Conservation (phyloP, 495 filamentous ascomycete species). For the Penicillium verhagenii region DNA sequence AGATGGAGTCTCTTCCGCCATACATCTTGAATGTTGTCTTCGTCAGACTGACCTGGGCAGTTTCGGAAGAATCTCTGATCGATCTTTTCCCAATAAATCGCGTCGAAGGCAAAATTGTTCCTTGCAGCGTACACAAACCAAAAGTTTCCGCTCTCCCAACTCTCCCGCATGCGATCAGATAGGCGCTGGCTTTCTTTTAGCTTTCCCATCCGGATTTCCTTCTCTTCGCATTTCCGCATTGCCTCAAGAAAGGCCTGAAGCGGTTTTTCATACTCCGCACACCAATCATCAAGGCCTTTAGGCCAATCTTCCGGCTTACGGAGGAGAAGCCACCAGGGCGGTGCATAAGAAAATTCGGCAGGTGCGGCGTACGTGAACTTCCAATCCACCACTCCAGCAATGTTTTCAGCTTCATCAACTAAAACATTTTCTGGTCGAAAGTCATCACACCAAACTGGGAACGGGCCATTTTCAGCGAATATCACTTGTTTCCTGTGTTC, state of each 20-base stretch:
- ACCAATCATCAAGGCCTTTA: conserved; percentile 25
- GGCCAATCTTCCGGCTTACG: conserved; percentile 3
- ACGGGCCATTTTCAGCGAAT: too few relatives aligned
- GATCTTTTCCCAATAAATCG: conserved; percentile 19
- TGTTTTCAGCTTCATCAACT: too few relatives aligned
- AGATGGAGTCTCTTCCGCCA: conserved; percentile 13
- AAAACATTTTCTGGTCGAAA: too few relatives aligned
- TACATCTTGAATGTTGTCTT: neutral
- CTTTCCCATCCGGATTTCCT: too few relatives aligned
- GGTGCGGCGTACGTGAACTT: conserved; percentile 5
- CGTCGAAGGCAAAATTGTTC: conserved; percentile 12
- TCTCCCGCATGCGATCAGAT: conserved; percentile 14
- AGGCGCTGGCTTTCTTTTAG: too few relatives aligned
- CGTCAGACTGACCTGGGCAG: too few relatives aligned
- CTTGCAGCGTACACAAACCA: conserved; percentile 16
- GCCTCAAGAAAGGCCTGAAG: conserved; percentile 13
- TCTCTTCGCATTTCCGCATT: neutral
- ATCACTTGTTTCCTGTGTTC: neutral
- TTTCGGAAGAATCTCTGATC: conserved; percentile 17
- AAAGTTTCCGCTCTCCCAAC: conserved; percentile 20
- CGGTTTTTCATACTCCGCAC: conserved; percentile 11
- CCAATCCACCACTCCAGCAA: conserved; percentile 8
- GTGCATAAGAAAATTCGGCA: conserved; percentile 4
- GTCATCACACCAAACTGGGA: too few relatives aligned
- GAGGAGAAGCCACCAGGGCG: conserved; percentile 10